Evolutionary conservation across 805 yeast species (phyloP).

Genomic region (Candida ovalis): DNA sequence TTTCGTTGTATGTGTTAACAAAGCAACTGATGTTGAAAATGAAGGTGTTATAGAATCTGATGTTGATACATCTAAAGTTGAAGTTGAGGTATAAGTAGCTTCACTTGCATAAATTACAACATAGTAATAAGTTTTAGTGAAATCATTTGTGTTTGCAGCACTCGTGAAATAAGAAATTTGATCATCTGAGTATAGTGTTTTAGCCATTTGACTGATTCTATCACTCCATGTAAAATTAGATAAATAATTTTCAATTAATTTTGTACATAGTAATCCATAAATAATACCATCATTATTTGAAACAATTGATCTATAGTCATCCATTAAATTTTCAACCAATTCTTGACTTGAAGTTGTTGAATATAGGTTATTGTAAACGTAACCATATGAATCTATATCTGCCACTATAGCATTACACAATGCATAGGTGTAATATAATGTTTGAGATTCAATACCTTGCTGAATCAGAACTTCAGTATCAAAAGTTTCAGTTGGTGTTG

Average conservation of each 20-base stretch:
- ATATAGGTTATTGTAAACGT: conserved; percentile 5
- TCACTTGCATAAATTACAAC: neutral
- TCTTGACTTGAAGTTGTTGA: neutral
- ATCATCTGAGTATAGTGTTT: neutral
- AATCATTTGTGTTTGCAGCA: neutral
- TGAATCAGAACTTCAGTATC: conserved; percentile 11
- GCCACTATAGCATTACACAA: conserved; percentile 8
- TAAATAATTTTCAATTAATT: neutral
- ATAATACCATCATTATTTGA: neutral
- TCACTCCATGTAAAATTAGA: neutral
- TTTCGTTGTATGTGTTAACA: neutral
- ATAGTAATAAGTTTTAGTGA: neutral
- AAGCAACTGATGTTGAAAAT: neutral
- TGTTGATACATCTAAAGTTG: neutral
- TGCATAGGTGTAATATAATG: conserved; percentile 7
- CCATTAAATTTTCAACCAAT: neutral
- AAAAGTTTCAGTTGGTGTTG: neutral
- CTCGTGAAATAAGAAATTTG: neutral
- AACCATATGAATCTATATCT: conserved; percentile 8
- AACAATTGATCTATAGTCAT: neutral
- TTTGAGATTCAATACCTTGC: neutral
- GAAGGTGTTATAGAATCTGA: neutral
- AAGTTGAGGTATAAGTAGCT: neutral
- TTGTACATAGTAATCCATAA: neutral
- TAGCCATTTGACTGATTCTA: neutral